Evolutionary conservation across 768 basidiomycete species (phyloP).

Genomic region (Psilocybe subaeruginosa): DNA sequence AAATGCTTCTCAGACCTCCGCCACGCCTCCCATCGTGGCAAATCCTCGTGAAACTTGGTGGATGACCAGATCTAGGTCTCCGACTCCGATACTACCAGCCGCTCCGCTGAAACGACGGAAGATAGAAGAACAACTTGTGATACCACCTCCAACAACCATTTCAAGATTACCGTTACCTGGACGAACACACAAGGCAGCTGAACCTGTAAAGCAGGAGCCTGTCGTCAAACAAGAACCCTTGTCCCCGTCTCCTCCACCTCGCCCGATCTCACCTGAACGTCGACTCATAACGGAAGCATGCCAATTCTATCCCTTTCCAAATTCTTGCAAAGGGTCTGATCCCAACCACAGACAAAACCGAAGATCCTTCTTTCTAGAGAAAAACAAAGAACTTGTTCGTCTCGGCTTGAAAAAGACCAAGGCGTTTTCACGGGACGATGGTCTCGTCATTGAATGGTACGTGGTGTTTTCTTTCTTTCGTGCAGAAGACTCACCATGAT

Average conservation of each 20-base stretch:
- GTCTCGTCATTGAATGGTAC: conserved; percentile 39
- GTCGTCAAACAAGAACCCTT: conserved; percentile 5
- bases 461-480: not conserved
- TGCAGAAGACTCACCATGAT: not conserved
- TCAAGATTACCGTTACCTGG: conserved; percentile 4
- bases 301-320: conserved; percentile 18
- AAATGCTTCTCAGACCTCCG: not conserved
- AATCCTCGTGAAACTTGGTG: not conserved
- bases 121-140: conserved; percentile 8
- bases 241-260: conserved; percentile 4
- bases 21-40: not conserved
- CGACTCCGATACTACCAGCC: conserved; percentile 22
- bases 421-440: conserved; percentile 32
- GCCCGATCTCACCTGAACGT: conserved; percentile 9
- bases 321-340: not conserved
- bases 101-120: conserved; percentile 22
- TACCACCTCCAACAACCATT: conserved; percentile 6
- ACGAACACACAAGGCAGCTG: not conserved
- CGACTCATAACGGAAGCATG: conserved; percentile 31
- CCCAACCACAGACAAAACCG: not conserved
- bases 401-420: conserved; percentile 23
- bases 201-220: not conserved
- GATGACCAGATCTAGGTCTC: conserved; percentile 16
- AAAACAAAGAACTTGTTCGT: not conserved
- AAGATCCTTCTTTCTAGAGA: conserved; percentile 1